A percentile compares a stretch with the other conserved stretches of the same genome.
These are phyloP conservation scores for Pseudocercospora ulei DNA, from an alignment of 2,329 filamentous ascomycete genomes.

Conservation along the genomic window DNA sequence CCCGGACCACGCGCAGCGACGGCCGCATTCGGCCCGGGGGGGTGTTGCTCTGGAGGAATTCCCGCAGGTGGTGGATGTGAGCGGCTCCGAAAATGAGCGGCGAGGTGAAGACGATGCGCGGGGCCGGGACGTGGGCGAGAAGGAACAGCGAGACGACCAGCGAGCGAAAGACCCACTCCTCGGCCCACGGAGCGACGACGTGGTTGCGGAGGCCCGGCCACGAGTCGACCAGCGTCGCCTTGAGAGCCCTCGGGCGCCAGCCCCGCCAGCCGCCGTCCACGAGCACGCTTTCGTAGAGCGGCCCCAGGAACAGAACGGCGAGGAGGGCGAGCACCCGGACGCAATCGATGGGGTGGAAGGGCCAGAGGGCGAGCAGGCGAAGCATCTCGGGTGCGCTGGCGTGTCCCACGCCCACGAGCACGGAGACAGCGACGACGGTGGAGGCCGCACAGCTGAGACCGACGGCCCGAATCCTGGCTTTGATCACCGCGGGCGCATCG, in stretches of 20 bases:
- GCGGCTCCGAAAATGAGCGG: slow-evolving; percentile 87
- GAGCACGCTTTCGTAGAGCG: slow-evolving; percentile 68
- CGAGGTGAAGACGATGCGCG: slow-evolving; percentile 63
- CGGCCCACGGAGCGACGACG: slow-evolving; percentile 74
- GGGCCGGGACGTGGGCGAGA: slow-evolving; percentile 49
- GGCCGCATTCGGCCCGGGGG: slow-evolving; percentile 39
- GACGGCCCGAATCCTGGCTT: slow-evolving; percentile 71
- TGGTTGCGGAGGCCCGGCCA: slow-evolving; percentile 82
- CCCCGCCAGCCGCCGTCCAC: slow-evolving; percentile 60
- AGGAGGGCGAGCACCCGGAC: slow-evolving; percentile 58
- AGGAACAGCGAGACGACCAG: slow-evolving; percentile 75
- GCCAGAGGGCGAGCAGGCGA: slow-evolving; percentile 72
- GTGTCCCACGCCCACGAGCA: slow-evolving; percentile 51
- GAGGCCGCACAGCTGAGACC: slow-evolving; percentile 62
- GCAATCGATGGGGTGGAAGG: slow-evolving; percentile 47
- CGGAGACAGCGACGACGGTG: slow-evolving; percentile 55
- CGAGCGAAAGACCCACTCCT: slow-evolving; percentile 88
- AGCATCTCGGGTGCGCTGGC: slow-evolving; percentile 48
- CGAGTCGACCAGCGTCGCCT: slow-evolving; percentile 55
- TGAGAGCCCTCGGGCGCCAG: slow-evolving; percentile 41
- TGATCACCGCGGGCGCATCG: slow-evolving; percentile 83
- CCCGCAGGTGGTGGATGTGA: slow-evolving; percentile 92
- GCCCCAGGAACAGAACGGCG: slow-evolving; percentile 68
- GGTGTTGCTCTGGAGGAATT: slow-evolving; percentile 69
- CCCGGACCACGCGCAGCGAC: slow-evolving; percentile 17